These are phyloP conservation scores for Starmerella apis DNA, from an alignment of 805 yeast species.

Conservation along the genomic window DNA sequence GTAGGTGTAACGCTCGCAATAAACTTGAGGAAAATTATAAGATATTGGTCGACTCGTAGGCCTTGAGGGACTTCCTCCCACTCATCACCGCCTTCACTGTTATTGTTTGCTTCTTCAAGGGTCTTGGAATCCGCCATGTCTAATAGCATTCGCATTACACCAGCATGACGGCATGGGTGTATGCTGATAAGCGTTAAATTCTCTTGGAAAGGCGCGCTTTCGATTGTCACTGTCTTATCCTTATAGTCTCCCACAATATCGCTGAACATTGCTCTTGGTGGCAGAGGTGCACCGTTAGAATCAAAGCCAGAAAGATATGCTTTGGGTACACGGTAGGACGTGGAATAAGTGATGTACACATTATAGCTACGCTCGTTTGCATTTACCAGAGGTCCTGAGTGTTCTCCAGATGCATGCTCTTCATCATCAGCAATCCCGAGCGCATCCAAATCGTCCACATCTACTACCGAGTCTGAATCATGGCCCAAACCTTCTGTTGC, in stretches of 20 bases:
- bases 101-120: slow-evolving; percentile 21
- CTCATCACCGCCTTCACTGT: slow-evolving; percentile 35
- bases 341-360: slow-evolving; percentile 81
- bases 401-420: slow-evolving; percentile 32
- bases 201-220: slow-evolving; percentile 72
- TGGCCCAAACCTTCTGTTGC: slow-evolving; percentile 25
- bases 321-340: slow-evolving; percentile 92
- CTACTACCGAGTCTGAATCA: slow-evolving; percentile 24
- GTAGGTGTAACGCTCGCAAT: slow-evolving; percentile 97
- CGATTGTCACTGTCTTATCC: slow-evolving; percentile 93
- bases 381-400: slow-evolving; percentile 1
- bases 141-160: slow-evolving; percentile 83
- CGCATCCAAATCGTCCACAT: slow-evolving; percentile 31
- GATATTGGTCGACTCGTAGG: slow-evolving; percentile 80
- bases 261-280: slow-evolving; percentile 87
- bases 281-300: slow-evolving; percentile 70
- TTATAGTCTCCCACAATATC: slow-evolving; percentile 87
- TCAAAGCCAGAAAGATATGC: slow-evolving; percentile 83
- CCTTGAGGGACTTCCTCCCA: slow-evolving; percentile 50
- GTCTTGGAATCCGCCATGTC: slow-evolving; percentile 47
- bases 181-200: slow-evolving; percentile 72
- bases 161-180: slow-evolving; percentile 93
- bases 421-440: slow-evolving; percentile 30
- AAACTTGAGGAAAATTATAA: slow-evolving; percentile 81
- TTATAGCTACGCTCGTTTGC: slow-evolving; percentile 47